A percentile compares a stretch with the other conserved stretches of the same genome.
Evolutionary conservation across 441 rosid genomes (phyloP).

Genomic region (Erodium trifolium): DNA sequence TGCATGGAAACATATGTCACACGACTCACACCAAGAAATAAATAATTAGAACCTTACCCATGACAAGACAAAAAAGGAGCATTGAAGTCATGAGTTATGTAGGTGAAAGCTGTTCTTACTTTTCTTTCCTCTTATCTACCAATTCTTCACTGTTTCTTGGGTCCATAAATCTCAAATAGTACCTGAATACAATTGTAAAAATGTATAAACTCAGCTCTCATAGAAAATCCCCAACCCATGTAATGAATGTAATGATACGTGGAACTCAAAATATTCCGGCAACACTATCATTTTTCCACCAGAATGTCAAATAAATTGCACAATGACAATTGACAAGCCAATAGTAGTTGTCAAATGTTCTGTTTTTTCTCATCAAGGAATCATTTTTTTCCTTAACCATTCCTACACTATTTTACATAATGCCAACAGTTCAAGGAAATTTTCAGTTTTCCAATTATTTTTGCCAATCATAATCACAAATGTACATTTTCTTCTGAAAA

Average conservation of each 20-base stretch:
- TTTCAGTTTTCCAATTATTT: not conserved
- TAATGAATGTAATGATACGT: not conserved
- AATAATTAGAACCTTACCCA: not conserved
- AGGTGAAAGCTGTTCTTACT: conserved; percentile 33
- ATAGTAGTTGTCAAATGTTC: not conserved
- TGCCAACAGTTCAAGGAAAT: not conserved
- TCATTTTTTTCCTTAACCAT: not conserved
- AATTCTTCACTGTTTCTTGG: conserved; percentile 66
- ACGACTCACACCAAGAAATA: not conserved
- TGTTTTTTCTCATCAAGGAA: not conserved
- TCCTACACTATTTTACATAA: not conserved
- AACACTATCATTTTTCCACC: not conserved
- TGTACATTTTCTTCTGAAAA: not conserved
- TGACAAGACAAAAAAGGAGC: not conserved
- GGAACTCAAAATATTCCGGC: not conserved
- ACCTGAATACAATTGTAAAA: conserved; percentile 42
- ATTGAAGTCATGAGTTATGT: not conserved
- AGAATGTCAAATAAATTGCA: not conserved
- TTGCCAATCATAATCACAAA: not conserved
- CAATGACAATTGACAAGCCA: not conserved
- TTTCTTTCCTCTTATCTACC: conserved; percentile 73
- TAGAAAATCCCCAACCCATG: conserved; percentile 3
- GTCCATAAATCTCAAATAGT: conserved; percentile 95
- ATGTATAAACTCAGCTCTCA: conserved; percentile 15
- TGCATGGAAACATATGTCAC: conserved; percentile 18